Conservation (phyloP, 2,329 filamentous ascomycete genomes). For the Aureobasidium sp. region DNA sequence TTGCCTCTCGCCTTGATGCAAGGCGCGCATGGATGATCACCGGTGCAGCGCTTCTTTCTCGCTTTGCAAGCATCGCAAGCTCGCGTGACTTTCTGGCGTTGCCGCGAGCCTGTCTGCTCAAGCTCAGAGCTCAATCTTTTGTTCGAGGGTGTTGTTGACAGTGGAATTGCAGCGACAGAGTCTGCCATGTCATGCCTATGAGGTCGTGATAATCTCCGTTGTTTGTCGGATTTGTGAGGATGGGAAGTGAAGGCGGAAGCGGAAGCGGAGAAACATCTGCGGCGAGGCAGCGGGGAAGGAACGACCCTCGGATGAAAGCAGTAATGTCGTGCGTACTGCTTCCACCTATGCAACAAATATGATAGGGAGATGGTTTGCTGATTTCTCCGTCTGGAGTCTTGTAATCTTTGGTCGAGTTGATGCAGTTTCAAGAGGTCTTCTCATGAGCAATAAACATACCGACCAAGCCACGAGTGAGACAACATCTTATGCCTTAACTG, state of each 20-base stretch:
- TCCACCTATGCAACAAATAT: neutral
- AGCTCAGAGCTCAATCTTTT: neutral
- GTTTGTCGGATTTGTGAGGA: neutral
- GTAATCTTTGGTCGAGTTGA: too few relatives aligned
- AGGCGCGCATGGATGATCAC: slow-evolving; percentile 32
- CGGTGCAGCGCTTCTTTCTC: slow-evolving; percentile 35
- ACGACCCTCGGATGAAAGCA: neutral
- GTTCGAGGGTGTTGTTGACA: neutral
- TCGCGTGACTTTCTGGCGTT: slow-evolving; percentile 16
- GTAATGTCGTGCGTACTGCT: too few relatives aligned
- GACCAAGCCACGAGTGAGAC: too few relatives aligned
- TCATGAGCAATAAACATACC: too few relatives aligned
- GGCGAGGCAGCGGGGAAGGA: neutral
- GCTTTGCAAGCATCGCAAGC: slow-evolving; percentile 28
- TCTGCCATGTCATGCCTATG: neutral
- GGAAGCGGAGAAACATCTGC: neutral
- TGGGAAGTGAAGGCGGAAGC: neutral
- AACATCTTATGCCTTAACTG: too few relatives aligned
- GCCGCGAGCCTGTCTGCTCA: neutral
- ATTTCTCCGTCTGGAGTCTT: too few relatives aligned
- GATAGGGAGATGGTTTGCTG: too few relatives aligned
- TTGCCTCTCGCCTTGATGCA: slow-evolving; percentile 26
- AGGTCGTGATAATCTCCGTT: too few relatives aligned
- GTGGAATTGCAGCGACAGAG: neutral
- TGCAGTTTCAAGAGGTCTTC: too few relatives aligned